phyloP scores from a whole-genome alignment of 306 rosid genomes.

The Cucumis melo region DNA sequence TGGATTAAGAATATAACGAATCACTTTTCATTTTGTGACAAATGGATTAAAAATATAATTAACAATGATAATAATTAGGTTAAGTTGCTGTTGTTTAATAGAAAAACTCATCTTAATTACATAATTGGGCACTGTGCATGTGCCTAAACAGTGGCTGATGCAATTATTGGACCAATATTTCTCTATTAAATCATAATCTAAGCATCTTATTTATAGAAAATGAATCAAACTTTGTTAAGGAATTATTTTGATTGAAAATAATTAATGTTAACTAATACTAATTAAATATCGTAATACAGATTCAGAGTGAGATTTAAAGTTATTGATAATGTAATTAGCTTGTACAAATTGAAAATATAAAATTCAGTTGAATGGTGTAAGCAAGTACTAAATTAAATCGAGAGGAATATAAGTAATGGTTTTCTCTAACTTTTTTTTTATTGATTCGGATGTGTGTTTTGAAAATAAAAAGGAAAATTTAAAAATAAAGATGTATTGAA shows the following conservation, averaged over 20 bases:
- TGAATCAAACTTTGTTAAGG: neutral
- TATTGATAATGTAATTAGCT: no score
- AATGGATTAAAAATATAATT: neutral
- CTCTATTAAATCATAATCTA: neutral
- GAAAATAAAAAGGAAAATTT: no score
- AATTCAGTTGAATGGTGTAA: no score
- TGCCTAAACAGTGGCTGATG: neutral
- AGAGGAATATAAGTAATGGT: no score
- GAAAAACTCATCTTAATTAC: neutral
- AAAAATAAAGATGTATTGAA: no score
- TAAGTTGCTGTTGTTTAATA: neutral
- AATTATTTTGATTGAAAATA: neutral
- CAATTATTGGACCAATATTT: neutral
- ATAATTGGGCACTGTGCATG: slow-evolving; percentile 2
- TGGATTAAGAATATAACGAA: neutral
- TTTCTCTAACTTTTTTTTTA: no score
- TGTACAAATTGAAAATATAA: no score
- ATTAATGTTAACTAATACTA: no score
- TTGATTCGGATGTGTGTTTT: no score
- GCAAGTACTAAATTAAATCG: no score
- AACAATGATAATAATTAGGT: neutral
- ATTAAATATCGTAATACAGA: neutral
- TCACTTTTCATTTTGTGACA: neutral
- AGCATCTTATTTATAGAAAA: neutral
- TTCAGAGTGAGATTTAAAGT: no score